Evolutionary conservation across 2,329 filamentous ascomycete species (phyloP), one percentile per base, ranked within the genome.

Genomic region (Cladosporium austrohemisphaericum): DNA sequence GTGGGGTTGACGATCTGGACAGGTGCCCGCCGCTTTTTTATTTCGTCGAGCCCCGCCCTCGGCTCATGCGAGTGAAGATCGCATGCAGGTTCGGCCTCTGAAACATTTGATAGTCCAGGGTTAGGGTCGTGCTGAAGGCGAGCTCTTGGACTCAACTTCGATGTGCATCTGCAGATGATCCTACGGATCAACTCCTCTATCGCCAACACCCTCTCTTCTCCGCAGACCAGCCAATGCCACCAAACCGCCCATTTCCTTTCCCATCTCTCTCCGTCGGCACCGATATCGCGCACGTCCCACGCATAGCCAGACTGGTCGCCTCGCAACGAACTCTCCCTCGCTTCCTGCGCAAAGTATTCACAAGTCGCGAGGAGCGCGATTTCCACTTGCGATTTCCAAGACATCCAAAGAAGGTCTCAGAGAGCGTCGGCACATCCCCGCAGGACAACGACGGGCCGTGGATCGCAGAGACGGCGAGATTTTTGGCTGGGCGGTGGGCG

Each of bases 201-300:
- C 31, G 38, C 35, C 35, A 14, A 6, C 25, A 26, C 38, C 68
- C 69, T 67, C 38, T 18, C 61, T 56, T 14, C 29, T 13, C n/a
- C n/a, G n/a, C n/a, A n/a, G n/a, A n/a, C n/a, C n/a, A n/a, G n/a
- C n/a, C 29, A 33, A 75, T 75, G 72, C 65, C 71, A 49, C 65
- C 62, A 7, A 23, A 18, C 18, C 67, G 70, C 32, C 70, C 72
- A 0, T 88, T 91, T 58, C 83, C 84, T 1, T 73, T 81, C n/a
- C 73, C 81, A 1, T 16, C 28, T 11, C 63, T 92, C 11, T 76
- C 77, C 41, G 72, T 95, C 45, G 90, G 90, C 51, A 92, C 81
- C 40, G 90, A 95, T 64, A 85, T 95, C 50, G 89, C 87, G 66
- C 76, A 77, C 50, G 77, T 89, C 50, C 68, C 76, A 1, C 82